Evolutionary conservation across 2,329 filamentous ascomycete species (phyloP).

Genomic region (Xylariaceae sp.): DNA sequence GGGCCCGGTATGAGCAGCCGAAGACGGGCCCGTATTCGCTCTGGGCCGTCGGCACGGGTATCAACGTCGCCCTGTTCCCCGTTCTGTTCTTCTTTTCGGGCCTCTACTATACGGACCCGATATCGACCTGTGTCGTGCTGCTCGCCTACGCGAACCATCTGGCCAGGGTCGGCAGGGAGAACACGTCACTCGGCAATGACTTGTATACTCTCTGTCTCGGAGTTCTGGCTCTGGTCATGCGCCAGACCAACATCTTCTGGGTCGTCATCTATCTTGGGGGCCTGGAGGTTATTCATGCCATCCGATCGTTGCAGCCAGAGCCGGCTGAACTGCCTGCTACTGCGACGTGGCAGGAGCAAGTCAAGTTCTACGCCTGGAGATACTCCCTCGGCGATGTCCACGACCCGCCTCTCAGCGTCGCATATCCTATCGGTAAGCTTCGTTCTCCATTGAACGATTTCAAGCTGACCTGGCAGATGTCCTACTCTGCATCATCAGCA

Average conservation of each 20-base stretch:
- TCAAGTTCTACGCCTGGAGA: constrained; percentile 32
- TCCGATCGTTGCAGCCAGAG: constrained; percentile 35
- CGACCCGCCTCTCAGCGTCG: constrained; percentile 40
- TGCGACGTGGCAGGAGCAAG: constrained; percentile 25
- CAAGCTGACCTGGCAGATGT: constrained; percentile 35
- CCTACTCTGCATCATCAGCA: constrained; percentile 52
- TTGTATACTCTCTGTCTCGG: constrained; percentile 48
- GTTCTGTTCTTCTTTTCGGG: constrained; percentile 93
- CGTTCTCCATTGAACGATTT: too few relatives aligned
- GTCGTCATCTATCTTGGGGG: constrained; percentile 69
- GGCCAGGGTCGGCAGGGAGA: constrained; percentile 29
- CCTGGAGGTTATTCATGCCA: constrained; percentile 44
- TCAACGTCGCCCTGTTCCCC: constrained; percentile 82
- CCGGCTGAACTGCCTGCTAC: constrained; percentile 23
- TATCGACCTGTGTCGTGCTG: constrained; percentile 71
- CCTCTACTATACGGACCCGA: constrained; percentile 89
- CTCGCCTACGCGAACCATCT: constrained; percentile 56
- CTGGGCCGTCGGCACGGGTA: constrained; percentile 51
- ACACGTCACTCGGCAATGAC: constrained; percentile 30
- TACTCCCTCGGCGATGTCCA: constrained; percentile 47
- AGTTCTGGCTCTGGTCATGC: constrained; percentile 61
- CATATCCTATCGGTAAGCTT: constrained; percentile 45
- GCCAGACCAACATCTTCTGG: constrained; percentile 98
- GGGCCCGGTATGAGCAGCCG: constrained; percentile 32
- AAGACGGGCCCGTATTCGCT: constrained; percentile 22